Percentiles rank a stretch among this genome's conserved stretches.
Conservation (phyloP, 352 stramenopile genomes). For the Pythium phragmitis region DNA sequence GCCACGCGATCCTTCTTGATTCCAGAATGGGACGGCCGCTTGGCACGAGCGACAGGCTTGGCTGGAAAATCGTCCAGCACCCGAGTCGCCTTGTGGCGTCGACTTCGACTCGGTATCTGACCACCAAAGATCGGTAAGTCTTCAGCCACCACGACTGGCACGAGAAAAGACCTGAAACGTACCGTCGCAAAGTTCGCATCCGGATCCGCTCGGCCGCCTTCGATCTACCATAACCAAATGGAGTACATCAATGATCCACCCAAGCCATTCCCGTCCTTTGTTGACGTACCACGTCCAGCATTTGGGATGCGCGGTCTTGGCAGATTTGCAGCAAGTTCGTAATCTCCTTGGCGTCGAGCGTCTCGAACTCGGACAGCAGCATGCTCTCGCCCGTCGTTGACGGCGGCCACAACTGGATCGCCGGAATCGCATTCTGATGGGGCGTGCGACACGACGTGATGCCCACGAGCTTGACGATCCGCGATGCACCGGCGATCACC, state of each 20-base stretch:
- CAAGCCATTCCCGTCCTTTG: not conserved
- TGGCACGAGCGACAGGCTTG: conserved; percentile 9
- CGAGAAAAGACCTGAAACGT: conserved; percentile 7
- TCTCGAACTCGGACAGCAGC: conserved; percentile 69
- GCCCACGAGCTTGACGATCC: conserved; percentile 73
- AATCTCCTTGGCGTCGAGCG: conserved; percentile 60
- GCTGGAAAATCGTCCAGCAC: conserved; percentile 4
- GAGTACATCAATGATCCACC: not conserved
- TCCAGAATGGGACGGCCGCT: conserved; percentile 4
- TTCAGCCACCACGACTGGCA: not conserved
- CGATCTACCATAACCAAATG: conserved; percentile 37
- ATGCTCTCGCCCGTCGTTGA: conserved; percentile 48
- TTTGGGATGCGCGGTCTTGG: conserved; percentile 59
- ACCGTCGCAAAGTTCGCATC: conserved; percentile 66
- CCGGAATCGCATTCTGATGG: conserved; percentile 60
- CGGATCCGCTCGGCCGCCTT: conserved; percentile 60
- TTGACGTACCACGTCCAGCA: conserved; percentile 71
- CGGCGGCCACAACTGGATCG: conserved; percentile 58
- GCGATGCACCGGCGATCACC: conserved; percentile 58
- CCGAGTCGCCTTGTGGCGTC: conserved; percentile 14
- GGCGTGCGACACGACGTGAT: conserved; percentile 66
- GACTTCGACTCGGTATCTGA: conserved; percentile 5
- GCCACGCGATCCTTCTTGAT: conserved; percentile 12
- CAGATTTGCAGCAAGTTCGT: conserved; percentile 66
- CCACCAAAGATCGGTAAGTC: not conserved